Evolutionary conservation across 768 basidiomycete genomes (phyloP).

Genomic region (Termitomyces eurrhizus): DNA sequence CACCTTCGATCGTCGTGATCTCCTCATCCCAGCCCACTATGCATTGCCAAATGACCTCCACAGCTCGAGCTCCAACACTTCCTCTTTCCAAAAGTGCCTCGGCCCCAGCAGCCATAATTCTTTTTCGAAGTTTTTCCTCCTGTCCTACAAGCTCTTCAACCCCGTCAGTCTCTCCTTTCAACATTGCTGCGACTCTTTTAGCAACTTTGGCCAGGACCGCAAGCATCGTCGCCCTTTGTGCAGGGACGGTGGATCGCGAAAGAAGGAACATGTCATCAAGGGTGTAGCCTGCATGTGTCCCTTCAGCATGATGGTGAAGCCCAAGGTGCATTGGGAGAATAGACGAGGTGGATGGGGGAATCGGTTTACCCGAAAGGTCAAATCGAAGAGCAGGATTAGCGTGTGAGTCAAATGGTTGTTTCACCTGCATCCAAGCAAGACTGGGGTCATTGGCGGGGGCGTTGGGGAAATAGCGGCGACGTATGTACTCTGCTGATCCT

Average conservation of each 20-base stretch:
- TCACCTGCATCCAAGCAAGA: slow-evolving; percentile 71
- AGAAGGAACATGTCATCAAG: slow-evolving; percentile 81
- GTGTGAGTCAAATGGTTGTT: slow-evolving; percentile 22
- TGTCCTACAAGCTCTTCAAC: slow-evolving; percentile 33
- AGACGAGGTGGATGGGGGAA: slow-evolving; percentile 50
- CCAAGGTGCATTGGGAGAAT: slow-evolving; percentile 81
- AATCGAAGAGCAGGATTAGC: slow-evolving; percentile 55
- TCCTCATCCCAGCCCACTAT: slow-evolving; percentile 61
- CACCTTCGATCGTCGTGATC: slow-evolving; percentile 31
- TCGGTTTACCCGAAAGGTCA: slow-evolving; percentile 69
- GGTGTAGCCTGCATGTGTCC: slow-evolving; percentile 80
- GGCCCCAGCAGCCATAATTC: slow-evolving; percentile 62
- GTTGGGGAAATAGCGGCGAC: slow-evolving; percentile 76
- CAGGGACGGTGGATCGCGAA: slow-evolving; percentile 74
- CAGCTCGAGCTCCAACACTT: slow-evolving; percentile 59
- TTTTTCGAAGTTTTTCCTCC: slow-evolving; percentile 50
- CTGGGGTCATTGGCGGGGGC: slow-evolving; percentile 65
- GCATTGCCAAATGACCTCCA: slow-evolving; percentile 73
- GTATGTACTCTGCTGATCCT: slow-evolving; percentile 81
- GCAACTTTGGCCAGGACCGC: slow-evolving; percentile 63
- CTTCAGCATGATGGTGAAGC: slow-evolving; percentile 86
- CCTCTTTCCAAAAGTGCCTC: slow-evolving; percentile 65
- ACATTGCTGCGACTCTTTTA: slow-evolving; percentile 27
- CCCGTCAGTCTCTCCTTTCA: slow-evolving; percentile 31
- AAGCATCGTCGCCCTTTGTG: slow-evolving; percentile 82